Base-by-base conservation (phyloP, 768 basidiomycete genomes). In the Mycena filopes region DNA sequence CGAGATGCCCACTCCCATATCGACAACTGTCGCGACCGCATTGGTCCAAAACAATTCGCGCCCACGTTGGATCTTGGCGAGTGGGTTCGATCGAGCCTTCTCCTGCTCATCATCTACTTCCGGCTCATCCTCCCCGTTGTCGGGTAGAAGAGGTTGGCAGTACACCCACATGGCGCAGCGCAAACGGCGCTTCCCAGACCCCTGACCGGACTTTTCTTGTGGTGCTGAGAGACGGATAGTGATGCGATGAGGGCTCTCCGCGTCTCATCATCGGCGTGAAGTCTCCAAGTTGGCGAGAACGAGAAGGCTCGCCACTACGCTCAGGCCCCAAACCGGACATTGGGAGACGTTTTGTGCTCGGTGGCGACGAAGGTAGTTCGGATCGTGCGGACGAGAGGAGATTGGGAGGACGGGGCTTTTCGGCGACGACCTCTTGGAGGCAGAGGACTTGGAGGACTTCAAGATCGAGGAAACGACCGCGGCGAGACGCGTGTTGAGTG, bases 261-360 rank as follows among this genome's bases (percentile, higher is more conserved):
- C 23, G 86, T 73, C 50, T 79, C 79, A 31, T 71, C 57, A 57
- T 86, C 80, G 40, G 80, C 78, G 63, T n/a, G 76, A 86, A 25
- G 90, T 76, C 4, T 78, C 77, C 3, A 89, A 83, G 1, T 90
- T 86, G 3, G 92, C 80, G n/a, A 94, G 78, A 41, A 89, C 86
- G 48, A 92, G 81, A 55, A 94, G 77, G 64, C 83, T 82, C 0
- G 89, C 87, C 2, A 93, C 77, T 31, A 93, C 89, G 63, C 84
- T 85, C 56, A 92, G 79, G 6, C 85, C 89, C 93, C 93, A 94
- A 1, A 90, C 87, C 10, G 93, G 92, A 1, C 92, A 91, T 70
- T 93, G 89, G 1, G 91, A 90, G 10, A 84, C 84, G 64, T 89
- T 84, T 9, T 76, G 74, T 2, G 88, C 8, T 90, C 88, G 4